Evolutionary conservation across 2,329 filamentous ascomycete species (phyloP).

Genomic region (Lomentospora prolificans): DNA sequence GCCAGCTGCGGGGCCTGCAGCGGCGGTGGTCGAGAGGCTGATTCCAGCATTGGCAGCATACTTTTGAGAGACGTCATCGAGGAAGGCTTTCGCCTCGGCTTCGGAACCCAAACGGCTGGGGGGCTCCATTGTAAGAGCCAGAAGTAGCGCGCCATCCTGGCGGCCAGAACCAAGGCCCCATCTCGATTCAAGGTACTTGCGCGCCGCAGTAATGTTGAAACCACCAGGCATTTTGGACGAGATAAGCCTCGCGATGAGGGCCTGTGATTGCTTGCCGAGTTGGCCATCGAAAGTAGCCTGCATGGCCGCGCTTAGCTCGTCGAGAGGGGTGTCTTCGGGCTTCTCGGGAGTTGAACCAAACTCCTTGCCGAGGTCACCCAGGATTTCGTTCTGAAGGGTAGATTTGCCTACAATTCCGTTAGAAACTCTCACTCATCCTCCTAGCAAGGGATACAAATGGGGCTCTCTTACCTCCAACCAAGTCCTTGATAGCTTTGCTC

Average conservation of each 20-base stretch:
- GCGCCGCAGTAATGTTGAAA: constrained; percentile 93
- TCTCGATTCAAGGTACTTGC: constrained; percentile 89
- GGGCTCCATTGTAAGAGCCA: constrained; percentile 90
- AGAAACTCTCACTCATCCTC: neutral
- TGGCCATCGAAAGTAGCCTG: constrained; percentile 98
- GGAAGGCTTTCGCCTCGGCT: constrained; percentile 80
- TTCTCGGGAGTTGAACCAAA: constrained; percentile 98
- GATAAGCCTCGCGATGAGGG: constrained; percentile 85
- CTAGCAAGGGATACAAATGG: neutral
- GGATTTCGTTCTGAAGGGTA: constrained; percentile 95
- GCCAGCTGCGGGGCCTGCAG: constrained; percentile 61
- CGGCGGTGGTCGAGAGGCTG: constrained; percentile 66
- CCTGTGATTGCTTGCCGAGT: constrained; percentile 91
- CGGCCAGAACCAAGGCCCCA: constrained; percentile 82
- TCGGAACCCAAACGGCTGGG: constrained; percentile 80
- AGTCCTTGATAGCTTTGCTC: constrained; percentile 95
- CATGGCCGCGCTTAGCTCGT: constrained; percentile 91
- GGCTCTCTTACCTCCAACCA: constrained; percentile 74
- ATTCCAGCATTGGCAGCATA: constrained; percentile 80
- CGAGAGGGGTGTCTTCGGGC: constrained; percentile 91
- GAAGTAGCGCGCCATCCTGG: constrained; percentile 80
- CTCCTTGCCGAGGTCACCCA: constrained; percentile 95
- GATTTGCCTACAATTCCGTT: constrained; percentile 64
- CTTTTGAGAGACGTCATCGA: constrained; percentile 82
- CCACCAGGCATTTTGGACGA: constrained; percentile 99